Percentiles rank a stretch among this genome's conserved stretches.
phyloP scores from a whole-genome alignment of 495 filamentous ascomycete species.

The Aspergillus funiculosus region DNA sequence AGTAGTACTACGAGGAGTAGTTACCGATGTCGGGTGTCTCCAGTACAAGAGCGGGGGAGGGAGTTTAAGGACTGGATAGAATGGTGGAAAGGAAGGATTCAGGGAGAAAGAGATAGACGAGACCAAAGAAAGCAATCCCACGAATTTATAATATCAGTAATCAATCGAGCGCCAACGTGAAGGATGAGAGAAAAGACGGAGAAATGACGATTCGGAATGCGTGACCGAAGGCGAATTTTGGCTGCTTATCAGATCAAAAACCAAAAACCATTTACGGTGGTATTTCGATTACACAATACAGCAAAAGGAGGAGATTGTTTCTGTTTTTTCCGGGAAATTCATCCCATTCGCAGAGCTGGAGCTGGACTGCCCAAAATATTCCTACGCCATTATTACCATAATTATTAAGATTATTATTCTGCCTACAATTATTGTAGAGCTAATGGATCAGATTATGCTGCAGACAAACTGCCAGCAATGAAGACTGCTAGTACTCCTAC shows the following conservation, averaged over 20 bases:
- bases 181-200: slow-evolving; percentile 5
- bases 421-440: not conserved
- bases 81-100: not conserved
- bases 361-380: no score
- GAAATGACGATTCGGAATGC: slow-evolving; percentile 12
- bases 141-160: no score
- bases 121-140: not conserved
- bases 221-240: slow-evolving; percentile 19
- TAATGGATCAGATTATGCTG: not conserved
- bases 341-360: slow-evolving; percentile 4
- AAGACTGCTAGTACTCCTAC: no score
- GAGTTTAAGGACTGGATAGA: slow-evolving; percentile 4
- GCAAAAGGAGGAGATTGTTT: no score
- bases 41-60: slow-evolving; percentile 1
- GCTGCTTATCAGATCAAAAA: slow-evolving; percentile 24
- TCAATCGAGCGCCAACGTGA: slow-evolving; percentile 6
- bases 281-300: slow-evolving; percentile 10
- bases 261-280: slow-evolving; percentile 1
- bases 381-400: no score
- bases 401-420: not conserved
- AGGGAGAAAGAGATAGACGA: not conserved
- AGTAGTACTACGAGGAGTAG: no score
- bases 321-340: no score
- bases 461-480: no score
- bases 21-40: not conserved